A percentile compares a stretch with the other conserved stretches of the same genome.
These are phyloP conservation scores for Pseudogymnoascus destructans DNA, from an alignment of 2,329 filamentous ascomycete genomes.

Conservation along the genomic window DNA sequence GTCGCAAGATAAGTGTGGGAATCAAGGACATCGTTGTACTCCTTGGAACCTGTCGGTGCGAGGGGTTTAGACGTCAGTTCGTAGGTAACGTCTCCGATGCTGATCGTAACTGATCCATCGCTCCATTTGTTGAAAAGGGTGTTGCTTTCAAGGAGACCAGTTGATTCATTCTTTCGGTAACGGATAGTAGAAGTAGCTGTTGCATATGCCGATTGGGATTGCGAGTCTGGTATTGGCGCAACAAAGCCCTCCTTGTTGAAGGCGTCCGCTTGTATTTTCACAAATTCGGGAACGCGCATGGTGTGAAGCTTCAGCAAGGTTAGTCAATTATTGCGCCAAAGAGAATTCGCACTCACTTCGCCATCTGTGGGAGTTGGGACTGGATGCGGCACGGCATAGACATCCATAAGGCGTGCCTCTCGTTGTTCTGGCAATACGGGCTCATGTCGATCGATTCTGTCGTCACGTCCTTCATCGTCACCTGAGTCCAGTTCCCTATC, in stretches of 20 bases:
- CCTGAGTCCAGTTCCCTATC: conserved; percentile 51
- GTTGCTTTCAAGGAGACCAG: conserved; percentile 58
- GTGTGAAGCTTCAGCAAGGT: conserved; percentile 44
- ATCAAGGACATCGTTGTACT: conserved; percentile 55
- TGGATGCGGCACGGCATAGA: conserved; percentile 54
- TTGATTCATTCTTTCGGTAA: conserved; percentile 53
- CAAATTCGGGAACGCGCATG: conserved; percentile 58
- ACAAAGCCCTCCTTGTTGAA: conserved; percentile 56
- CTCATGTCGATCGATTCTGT: conserved; percentile 35
- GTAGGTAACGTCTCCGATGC: conserved; percentile 64
- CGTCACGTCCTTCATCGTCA: conserved; percentile 48
- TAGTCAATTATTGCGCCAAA: conserved; percentile 15
- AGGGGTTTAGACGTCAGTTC: conserved; percentile 59
- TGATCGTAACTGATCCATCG: conserved; percentile 63
- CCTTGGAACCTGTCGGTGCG: conserved; percentile 42
- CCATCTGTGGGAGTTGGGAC: conserved; percentile 59
- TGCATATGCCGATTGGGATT: conserved; percentile 35
- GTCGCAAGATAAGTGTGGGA: conserved; percentile 65
- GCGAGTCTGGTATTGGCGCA: conserved; percentile 45
- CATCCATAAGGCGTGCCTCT: conserved; percentile 45
- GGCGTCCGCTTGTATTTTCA: conserved; percentile 53
- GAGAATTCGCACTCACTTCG: conserved; percentile 37
- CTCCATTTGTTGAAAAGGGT: conserved; percentile 65
- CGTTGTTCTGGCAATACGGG: conserved; percentile 28
- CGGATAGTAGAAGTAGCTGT: conserved; percentile 53